A percentile compares a stretch with the other conserved stretches of the same genome.
Conservation (phyloP, 345 rosid genomes). For the Leavenworthia alabamica region DNA sequence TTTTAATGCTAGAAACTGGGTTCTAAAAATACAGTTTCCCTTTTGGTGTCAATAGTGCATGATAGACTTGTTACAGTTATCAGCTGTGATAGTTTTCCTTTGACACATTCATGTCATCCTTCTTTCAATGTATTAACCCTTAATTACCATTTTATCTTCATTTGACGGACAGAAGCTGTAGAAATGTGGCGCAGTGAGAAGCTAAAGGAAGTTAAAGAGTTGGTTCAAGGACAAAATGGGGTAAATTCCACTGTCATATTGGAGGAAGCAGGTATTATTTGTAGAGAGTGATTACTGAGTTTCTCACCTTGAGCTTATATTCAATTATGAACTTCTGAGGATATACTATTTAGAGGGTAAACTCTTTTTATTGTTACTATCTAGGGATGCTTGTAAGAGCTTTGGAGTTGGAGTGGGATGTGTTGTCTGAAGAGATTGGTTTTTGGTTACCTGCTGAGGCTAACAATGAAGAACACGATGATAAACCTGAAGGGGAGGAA, state of each 20-base stretch:
- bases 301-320: not conserved
- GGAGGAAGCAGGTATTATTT: conserved; percentile 72
- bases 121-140: not conserved
- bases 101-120: not conserved
- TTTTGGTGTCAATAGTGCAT: not conserved
- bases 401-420: conserved; percentile 73
- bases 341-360: not conserved
- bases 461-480: conserved; percentile 65
- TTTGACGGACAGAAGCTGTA: conserved; percentile 57
- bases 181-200: conserved; percentile 90
- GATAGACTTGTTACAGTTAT: conserved; percentile 1
- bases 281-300: not conserved
- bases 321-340: not conserved
- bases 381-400: conserved; percentile 65
- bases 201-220: conserved; percentile 53
- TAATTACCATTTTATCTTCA: conserved; percentile 18
- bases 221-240: conserved; percentile 37
- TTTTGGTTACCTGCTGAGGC: conserved; percentile 80
- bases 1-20: not conserved
- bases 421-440: conserved; percentile 74
- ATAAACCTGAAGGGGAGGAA: conserved; percentile 73
- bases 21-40: not conserved
- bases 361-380: not conserved
- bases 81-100: not conserved
- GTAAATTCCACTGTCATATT: conserved; percentile 41